A percentile compares a stretch with the other conserved stretches of the same genome.
phyloP scores from a whole-genome alignment of 306 rosid genomes.

The Cucumis sativus region Cucumber_9930_V3 NC_026658.2:18140001-18140500 shows the following conservation, averaged over 20 bases:
- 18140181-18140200: not conserved
- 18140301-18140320: conserved; percentile 96
- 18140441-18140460: not conserved
- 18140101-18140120: conserved; percentile 51
- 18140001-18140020: not conserved
- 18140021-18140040: not conserved
- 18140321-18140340: conserved; percentile 91
- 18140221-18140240: conserved; percentile 67
- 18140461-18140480: not conserved
- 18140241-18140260: conserved; percentile 43
- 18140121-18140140: conserved; percentile 99
- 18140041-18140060: not conserved
- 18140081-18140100: conserved; percentile 51
- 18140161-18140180: not conserved
- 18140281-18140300: conserved; percentile 52
- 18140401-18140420: conserved; percentile 25
- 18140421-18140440: not conserved
- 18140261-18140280: conserved; percentile 67
- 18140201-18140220: not conserved
- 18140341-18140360: conserved; percentile 98
- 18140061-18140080: conserved; percentile 53
- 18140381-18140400: conserved; percentile 92
- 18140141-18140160: conserved; percentile 9
- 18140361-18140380: conserved; percentile 96
- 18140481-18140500: not conserved